Evolutionary conservation across 805 yeast genomes (phyloP).

Genomic region (Danielozyma ontarioensis): DNA sequence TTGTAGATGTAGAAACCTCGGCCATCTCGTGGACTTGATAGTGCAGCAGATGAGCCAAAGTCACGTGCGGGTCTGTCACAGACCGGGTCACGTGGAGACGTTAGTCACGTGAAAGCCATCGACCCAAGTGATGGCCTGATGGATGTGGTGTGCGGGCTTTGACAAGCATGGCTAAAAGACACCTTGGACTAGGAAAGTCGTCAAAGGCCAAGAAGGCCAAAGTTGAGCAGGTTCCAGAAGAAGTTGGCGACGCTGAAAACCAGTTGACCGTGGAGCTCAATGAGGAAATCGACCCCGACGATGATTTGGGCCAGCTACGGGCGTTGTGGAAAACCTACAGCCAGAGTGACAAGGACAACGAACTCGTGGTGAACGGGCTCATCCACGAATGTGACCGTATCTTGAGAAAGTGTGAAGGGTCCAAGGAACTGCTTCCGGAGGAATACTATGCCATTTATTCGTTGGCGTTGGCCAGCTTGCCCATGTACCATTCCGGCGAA

Average conservation of each 20-base stretch:
- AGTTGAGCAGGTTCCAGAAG: slow-evolving; percentile 8
- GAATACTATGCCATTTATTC: slow-evolving; percentile 73
- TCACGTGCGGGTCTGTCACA: no score
- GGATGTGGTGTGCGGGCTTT: no score
- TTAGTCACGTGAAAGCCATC: no score
- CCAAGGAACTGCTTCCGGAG: slow-evolving; percentile 28
- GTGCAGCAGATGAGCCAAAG: no score
- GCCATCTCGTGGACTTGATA: no score
- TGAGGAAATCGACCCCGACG: slow-evolving; percentile 67
- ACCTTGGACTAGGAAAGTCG: slow-evolving; percentile 35
- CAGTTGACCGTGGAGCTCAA: slow-evolving; percentile 56
- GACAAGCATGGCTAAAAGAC: slow-evolving; percentile 27
- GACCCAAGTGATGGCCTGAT: no score
- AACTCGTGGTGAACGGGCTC: slow-evolving; percentile 69
- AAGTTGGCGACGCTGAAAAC: slow-evolving; percentile 13
- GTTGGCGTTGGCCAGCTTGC: slow-evolving; percentile 59
- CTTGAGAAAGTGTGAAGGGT: slow-evolving; percentile 39
- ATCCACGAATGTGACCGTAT: slow-evolving; percentile 90
- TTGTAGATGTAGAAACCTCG: no score
- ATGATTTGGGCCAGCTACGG: slow-evolving; percentile 69
- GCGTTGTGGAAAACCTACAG: slow-evolving; percentile 68
- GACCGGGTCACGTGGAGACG: no score
- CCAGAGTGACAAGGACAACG: slow-evolving; percentile 53
- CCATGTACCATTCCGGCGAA: slow-evolving; percentile 49
- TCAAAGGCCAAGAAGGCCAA: slow-evolving; percentile 23